A percentile compares a stretch with the other conserved stretches of the same genome.
phyloP scores from a whole-genome alignment of 805 yeast genomes.

The Yamadazyma endophytica region DNA sequence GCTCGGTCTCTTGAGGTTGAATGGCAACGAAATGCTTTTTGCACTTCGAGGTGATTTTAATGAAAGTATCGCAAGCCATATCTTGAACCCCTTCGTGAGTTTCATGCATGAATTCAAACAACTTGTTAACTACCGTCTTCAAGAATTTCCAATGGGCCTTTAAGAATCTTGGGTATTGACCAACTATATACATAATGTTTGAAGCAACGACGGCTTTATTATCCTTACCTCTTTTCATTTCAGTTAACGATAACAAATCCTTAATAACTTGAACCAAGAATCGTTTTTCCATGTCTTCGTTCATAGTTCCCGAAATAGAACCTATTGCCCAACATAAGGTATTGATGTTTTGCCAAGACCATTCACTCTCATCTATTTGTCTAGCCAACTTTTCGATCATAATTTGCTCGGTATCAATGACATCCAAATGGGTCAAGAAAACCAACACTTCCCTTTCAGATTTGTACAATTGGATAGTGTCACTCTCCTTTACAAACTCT shows the following conservation, averaged over 20 bases:
- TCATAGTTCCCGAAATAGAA: constrained; percentile 97
- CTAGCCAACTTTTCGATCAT: constrained; percentile 88
- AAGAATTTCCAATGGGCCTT: constrained; percentile 98
- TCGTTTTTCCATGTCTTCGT: constrained; percentile 93
- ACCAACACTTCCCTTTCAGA: constrained; percentile 94
- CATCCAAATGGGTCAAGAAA: constrained; percentile 92
- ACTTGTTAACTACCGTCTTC: constrained; percentile 90
- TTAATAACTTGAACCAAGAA: constrained; percentile 91
- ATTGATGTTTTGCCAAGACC: constrained; percentile 99
- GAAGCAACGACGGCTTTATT: constrained; percentile 99
- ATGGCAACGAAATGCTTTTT: constrained; percentile 89
- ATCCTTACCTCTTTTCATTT: constrained; percentile 94
- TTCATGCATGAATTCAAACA: constrained; percentile 99
- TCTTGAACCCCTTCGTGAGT: constrained; percentile 99
- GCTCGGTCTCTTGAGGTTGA: constrained; percentile 81
- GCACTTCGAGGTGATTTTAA: constrained; percentile 92
- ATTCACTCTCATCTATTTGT: constrained; percentile 93
- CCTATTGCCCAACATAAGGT: constrained; percentile 99
- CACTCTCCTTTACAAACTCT: constrained; percentile 94
- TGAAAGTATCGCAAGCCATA: constrained; percentile 99
- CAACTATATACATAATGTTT: constrained; percentile 99
- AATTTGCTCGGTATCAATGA: constrained; percentile 86
- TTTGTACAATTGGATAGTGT: constrained; percentile 92
- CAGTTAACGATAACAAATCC: constrained; percentile 86
- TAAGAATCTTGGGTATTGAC: constrained; percentile 95